These are phyloP conservation scores for Cylindrotheca closterium DNA, from an alignment of 108 stramenopile genomes.

Conservation along the genomic window DNA sequence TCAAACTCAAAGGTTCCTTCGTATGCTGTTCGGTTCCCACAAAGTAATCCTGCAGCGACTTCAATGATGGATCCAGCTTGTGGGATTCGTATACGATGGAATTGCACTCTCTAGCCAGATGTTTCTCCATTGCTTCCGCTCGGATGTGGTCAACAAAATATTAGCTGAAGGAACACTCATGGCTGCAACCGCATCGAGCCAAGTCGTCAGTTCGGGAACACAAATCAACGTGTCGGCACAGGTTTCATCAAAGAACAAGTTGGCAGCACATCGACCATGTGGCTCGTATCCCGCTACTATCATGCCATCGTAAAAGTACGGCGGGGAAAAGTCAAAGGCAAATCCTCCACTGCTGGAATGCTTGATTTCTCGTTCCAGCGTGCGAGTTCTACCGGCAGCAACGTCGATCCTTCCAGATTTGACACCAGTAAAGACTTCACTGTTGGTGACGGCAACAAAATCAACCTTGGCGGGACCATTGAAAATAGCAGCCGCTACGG, in stretches of 20 bases:
- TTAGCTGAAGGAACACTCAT: not conserved
- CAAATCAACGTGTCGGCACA: not conserved
- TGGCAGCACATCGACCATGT: not conserved
- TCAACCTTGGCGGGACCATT: not conserved
- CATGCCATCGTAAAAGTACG: not conserved
- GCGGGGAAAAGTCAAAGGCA: not conserved
- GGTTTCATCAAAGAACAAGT: not conserved
- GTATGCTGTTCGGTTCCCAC: too few relatives aligned
- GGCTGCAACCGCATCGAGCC: not conserved
- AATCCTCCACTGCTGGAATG: too few relatives aligned
- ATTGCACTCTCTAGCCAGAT: not conserved
- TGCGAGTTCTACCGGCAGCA: not conserved
- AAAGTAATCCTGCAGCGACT: too few relatives aligned
- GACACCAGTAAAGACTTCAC: not conserved
- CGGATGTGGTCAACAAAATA: not conserved
- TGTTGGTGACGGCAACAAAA: not conserved
- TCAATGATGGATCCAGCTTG: too few relatives aligned
- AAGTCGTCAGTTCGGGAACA: not conserved
- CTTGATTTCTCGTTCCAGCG: not conserved
- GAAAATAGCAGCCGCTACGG: slow-evolving; percentile 5
- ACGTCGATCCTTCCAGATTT: not conserved
- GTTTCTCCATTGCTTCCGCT: not conserved
- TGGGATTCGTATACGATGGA: not conserved
- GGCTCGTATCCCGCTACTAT: not conserved
- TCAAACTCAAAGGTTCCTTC: too few relatives aligned